Conservation (phyloP, 1,284 basidiomycete species). For the Naganishia albida region DNA sequence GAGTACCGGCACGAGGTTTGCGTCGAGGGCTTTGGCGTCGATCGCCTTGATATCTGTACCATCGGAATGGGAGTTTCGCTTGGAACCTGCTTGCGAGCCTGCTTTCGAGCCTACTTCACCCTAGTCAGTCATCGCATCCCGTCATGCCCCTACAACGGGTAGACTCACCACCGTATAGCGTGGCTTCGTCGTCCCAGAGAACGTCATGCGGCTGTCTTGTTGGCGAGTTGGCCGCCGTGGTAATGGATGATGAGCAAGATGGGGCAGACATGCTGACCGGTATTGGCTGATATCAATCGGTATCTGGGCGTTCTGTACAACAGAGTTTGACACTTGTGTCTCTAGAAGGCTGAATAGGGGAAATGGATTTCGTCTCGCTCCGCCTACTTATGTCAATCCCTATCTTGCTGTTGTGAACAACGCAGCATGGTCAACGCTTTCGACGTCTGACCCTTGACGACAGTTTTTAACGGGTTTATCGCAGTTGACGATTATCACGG, state of each 20-base stretch:
- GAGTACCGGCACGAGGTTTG: conserved; percentile 8
- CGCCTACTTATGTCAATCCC: neutral
- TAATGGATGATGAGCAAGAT: conserved; percentile 3
- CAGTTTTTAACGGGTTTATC: no score
- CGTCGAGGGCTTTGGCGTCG: conserved; percentile 2
- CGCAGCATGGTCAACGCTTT: no score
- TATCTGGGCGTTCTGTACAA: neutral
- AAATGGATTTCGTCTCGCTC: neutral
- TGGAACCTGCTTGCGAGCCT: conserved; percentile 7
- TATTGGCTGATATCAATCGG: neutral
- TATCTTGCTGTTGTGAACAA: no score
- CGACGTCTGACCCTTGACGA: no score
- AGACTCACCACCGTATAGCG: conserved; percentile 9
- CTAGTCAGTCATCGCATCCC: neutral
- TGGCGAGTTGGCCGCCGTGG: conserved; percentile 8
- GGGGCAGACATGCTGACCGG: neutral
- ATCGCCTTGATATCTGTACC: conserved; percentile 1
- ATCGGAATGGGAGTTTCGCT: conserved; percentile 25
- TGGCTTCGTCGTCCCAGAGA: conserved; percentile 17
- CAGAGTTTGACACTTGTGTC: neutral
- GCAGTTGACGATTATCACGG: no score
- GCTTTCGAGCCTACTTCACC: neutral
- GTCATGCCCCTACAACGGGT: no score
- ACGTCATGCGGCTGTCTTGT: neutral
- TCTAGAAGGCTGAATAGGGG: neutral